Percentiles rank a stretch among this genome's conserved stretches.
Conservation (phyloP, 495 filamentous ascomycete species). For the Antarctomyces pellizariae region DNA sequence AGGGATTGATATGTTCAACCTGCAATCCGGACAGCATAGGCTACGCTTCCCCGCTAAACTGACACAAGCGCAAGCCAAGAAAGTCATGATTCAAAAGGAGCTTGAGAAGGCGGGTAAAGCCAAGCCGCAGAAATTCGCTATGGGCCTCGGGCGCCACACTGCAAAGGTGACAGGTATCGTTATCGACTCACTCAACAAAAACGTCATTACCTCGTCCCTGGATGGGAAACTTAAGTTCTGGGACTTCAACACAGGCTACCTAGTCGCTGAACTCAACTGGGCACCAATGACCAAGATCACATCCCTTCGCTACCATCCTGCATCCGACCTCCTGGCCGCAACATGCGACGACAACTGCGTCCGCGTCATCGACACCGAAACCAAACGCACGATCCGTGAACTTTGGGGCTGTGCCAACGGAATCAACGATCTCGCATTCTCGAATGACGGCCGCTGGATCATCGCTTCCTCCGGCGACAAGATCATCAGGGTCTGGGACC, state of each 20-base stretch:
- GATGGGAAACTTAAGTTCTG: conserved; percentile 98
- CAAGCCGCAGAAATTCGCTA: conserved; percentile 17
- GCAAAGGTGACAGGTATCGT: conserved; percentile 65
- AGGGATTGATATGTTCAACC: conserved; percentile 78
- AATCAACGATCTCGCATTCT: conserved; percentile 77
- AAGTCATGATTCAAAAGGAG: conserved; percentile 31
- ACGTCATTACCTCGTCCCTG: conserved; percentile 58
- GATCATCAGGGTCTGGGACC: conserved; percentile 73
- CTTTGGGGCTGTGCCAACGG: conserved; percentile 69
- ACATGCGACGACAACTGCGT: conserved; percentile 77
- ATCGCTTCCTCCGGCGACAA: conserved; percentile 69
- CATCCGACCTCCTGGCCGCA: conserved; percentile 71
- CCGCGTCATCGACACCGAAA: conserved; percentile 74
- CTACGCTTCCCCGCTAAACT: conserved; percentile 59
- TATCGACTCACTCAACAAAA: conserved; percentile 64
- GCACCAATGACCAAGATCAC: conserved; percentile 52
- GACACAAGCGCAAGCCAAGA: conserved; percentile 37
- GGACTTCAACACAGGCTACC: conserved; percentile 61
- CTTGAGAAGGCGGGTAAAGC: conserved; percentile 22
- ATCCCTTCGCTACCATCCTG: conserved; percentile 53
- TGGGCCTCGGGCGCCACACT: conserved; percentile 41
- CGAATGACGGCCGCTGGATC: conserved; percentile 83
- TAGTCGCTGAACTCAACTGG: conserved; percentile 72
- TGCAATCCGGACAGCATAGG: conserved; percentile 75
- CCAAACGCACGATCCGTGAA: conserved; percentile 71